Evolutionary conservation across 192 early-diverging fungal species (phyloP).

Genomic region (Kappamyces sp.): DNA sequence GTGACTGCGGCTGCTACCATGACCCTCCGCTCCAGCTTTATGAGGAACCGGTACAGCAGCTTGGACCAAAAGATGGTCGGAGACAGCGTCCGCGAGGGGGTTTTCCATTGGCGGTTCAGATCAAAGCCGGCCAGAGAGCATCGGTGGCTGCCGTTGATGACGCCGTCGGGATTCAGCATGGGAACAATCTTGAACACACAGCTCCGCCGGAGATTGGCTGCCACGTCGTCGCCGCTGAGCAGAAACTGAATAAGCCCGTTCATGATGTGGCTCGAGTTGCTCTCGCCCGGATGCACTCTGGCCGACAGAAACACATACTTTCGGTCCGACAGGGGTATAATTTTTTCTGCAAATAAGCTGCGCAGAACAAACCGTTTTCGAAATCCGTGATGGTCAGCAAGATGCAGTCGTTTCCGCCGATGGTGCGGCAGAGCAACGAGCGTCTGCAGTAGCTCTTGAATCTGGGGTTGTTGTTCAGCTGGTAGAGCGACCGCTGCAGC

Average conservation of each 20-base stretch:
- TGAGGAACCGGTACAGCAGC: constrained; percentile 32
- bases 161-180: constrained; percentile 54
- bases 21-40: constrained; percentile 24
- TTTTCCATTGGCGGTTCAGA: constrained; percentile 46
- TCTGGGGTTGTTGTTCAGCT: constrained; percentile 15
- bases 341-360: not conserved
- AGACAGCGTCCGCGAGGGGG: constrained; percentile 19
- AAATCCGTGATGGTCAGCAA: constrained; percentile 51
- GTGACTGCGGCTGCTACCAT: constrained; percentile 17
- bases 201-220: constrained; percentile 24
- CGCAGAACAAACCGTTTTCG: constrained; percentile 12
- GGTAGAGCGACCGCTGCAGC: constrained; percentile 25
- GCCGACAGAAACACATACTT: constrained; percentile 42
- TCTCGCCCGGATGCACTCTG: constrained; percentile 51
- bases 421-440: constrained; percentile 20
- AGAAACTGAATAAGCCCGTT: constrained; percentile 42
- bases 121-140: constrained; percentile 45
- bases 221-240: constrained; percentile 28
- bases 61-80: constrained; percentile 48
- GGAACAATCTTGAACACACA: constrained; percentile 50
- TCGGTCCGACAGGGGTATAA: constrained; percentile 24
- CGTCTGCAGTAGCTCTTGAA: constrained; percentile 18
- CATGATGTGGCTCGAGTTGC: constrained; percentile 46
- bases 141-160: constrained; percentile 45
- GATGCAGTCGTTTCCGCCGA: constrained; percentile 38